These are phyloP conservation scores for Naganishia sp. DNA, from an alignment of 1,284 basidiomycete genomes.

Conservation along the genomic window DNA sequence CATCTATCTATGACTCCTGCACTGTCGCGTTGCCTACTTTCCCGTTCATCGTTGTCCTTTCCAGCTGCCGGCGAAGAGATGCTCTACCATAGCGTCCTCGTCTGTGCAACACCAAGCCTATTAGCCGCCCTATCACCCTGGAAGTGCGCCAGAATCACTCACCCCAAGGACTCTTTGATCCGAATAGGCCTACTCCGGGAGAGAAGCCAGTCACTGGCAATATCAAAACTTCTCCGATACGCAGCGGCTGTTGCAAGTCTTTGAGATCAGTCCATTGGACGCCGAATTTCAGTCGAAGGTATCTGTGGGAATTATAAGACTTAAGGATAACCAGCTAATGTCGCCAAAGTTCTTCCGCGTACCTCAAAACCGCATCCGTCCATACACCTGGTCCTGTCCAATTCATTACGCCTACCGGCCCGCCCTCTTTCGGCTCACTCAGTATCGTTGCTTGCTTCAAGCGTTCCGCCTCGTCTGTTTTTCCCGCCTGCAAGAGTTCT, in stretches of 20 bases:
- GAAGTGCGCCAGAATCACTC: conserved; percentile 30
- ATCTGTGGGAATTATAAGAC: conserved; percentile 34
- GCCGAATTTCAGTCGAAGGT: conserved; percentile 47
- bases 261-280: conserved; percentile 50
- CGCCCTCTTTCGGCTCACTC: conserved; percentile 43
- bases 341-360: neutral
- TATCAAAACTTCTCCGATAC: conserved; percentile 52
- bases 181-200: conserved; percentile 54
- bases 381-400: conserved; percentile 55
- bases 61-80: conserved; percentile 48
- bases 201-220: conserved; percentile 55
- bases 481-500: conserved; percentile 37
- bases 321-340: too few relatives aligned
- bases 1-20: too few relatives aligned
- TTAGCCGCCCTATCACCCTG: too few relatives aligned
- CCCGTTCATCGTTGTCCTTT: conserved; percentile 31
- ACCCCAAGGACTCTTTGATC: conserved; percentile 40
- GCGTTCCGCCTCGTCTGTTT: conserved; percentile 37
- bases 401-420: conserved; percentile 50
- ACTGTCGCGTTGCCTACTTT: too few relatives aligned
- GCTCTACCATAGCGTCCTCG: conserved; percentile 49
- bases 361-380: conserved; percentile 34
- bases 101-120: conserved; percentile 34
- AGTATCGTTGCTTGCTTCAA: conserved; percentile 35
- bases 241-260: conserved; percentile 43